A percentile compares a stretch with the other conserved stretches of the same genome.
Evolutionary conservation across 306 rosid species (phyloP).

Genomic region (Cucurbita moschata): DNA sequence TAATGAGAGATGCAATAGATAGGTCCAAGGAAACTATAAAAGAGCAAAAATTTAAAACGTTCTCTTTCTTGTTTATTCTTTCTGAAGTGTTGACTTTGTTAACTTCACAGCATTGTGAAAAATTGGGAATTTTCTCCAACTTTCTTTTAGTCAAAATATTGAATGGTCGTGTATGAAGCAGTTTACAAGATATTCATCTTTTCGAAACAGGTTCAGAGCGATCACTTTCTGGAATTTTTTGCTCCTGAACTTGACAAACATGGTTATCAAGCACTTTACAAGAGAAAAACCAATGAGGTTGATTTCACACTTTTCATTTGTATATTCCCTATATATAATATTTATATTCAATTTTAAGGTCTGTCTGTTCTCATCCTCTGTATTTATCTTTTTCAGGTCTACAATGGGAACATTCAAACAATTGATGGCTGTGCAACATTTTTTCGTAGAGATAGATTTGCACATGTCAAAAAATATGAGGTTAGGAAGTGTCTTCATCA

Average conservation of each 20-base stretch:
- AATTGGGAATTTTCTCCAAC: background rate
- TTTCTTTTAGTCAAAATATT: background rate
- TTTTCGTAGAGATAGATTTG: constrained; percentile 92
- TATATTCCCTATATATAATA: background rate
- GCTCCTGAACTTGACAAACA: constrained; percentile 87
- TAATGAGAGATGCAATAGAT: background rate
- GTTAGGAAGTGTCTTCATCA: constrained; percentile 25
- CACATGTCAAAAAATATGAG: constrained; percentile 95
- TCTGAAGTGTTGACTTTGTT: background rate
- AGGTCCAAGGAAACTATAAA: background rate
- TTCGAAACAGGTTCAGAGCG: constrained; percentile 66
- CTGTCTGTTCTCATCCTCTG: background rate
- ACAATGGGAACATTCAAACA: constrained; percentile 31
- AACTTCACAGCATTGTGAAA: background rate
- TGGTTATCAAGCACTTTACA: constrained; percentile 78
- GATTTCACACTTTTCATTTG: constrained; percentile 5
- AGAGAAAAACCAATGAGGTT: constrained; percentile 88
- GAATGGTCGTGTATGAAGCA: background rate
- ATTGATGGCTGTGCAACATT: constrained; percentile 98
- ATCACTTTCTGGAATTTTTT: constrained; percentile 82
- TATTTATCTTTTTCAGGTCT: constrained; percentile 31
- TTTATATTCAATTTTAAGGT: constrained; percentile 2
- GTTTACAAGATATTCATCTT: background rate
- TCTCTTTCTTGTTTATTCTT: background rate
- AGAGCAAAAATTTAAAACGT: background rate